Evolutionary conservation across 192 early-diverging fungal genomes (phyloP).

Genomic region (Endogone sp.): DNA sequence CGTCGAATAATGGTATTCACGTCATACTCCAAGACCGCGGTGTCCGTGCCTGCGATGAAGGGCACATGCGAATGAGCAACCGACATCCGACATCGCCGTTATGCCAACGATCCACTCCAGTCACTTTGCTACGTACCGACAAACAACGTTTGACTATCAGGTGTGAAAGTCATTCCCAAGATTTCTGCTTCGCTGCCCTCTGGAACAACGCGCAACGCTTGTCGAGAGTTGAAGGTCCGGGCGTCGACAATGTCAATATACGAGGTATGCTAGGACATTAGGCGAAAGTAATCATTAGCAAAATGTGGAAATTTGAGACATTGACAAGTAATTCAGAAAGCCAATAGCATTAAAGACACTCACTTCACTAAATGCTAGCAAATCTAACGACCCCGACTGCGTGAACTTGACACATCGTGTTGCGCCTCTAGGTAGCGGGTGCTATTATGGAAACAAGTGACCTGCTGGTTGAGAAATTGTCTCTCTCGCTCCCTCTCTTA

Average conservation of each 20-base stretch:
- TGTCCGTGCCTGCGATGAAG: conserved; percentile 62
- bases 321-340: not conserved
- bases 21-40: conserved; percentile 74
- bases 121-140: conserved; percentile 63
- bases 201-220: conserved; percentile 76
- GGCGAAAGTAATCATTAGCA: not conserved
- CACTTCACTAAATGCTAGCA: conserved; percentile 73
- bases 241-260: conserved; percentile 92
- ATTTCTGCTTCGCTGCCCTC: conserved; percentile 70
- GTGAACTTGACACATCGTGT: conserved; percentile 91
- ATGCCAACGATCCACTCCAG: not conserved
- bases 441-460: conserved; percentile 28
- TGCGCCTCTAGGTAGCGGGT: conserved; percentile 64
- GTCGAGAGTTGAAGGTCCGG: conserved; percentile 76
- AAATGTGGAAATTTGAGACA: not conserved
- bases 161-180: conserved; percentile 79
- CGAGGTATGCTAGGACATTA: conserved; percentile 76
- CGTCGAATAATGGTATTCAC: conserved; percentile 76
- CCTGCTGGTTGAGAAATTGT: too few relatives aligned
- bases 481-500: too few relatives aligned
- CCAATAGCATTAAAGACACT: conserved; percentile 8
- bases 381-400: conserved; percentile 82
- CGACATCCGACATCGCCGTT: not conserved
- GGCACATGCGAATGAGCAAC: not conserved
- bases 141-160: conserved; percentile 80